Percentiles rank a stretch among this genome's conserved stretches.
These are phyloP conservation scores for Salinomyces thailandicus DNA, from an alignment of 2,329 filamentous ascomycete genomes.

Conservation along the genomic window DNA sequence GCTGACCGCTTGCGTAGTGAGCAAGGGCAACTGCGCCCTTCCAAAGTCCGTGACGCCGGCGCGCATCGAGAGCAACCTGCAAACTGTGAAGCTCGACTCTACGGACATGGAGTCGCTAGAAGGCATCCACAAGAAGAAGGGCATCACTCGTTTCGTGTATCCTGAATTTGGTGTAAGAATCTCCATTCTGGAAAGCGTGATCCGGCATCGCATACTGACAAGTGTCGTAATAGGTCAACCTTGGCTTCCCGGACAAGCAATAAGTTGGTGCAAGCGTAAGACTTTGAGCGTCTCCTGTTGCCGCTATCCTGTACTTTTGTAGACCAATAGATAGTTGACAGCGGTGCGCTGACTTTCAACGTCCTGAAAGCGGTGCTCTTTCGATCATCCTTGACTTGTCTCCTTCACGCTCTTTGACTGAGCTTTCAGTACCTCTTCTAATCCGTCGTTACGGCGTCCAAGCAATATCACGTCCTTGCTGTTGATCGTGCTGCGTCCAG, in stretches of 20 bases:
- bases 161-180: constrained; percentile 35
- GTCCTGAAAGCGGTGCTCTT: too few species aligned
- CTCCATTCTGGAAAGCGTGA: too few species aligned
- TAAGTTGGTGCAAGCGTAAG: background rate
- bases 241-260: constrained; percentile 39
- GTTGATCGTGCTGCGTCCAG: constrained; percentile 66
- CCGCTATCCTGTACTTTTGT: constrained; percentile 1
- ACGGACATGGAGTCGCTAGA: constrained; percentile 49
- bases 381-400: constrained; percentile 6
- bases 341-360: background rate
- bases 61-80: constrained; percentile 60
- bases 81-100: constrained; percentile 53
- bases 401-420: constrained; percentile 46
- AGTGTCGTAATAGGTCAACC: too few species aligned
- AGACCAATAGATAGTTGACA: background rate
- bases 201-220: constrained; percentile 7
- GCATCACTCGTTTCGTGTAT: constrained; percentile 39
- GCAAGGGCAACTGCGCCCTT: constrained; percentile 58
- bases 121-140: constrained; percentile 36
- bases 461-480: constrained; percentile 83
- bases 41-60: constrained; percentile 60
- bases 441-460: constrained; percentile 72
- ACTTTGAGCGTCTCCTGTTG: constrained; percentile 1
- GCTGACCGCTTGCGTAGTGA: constrained; percentile 38
- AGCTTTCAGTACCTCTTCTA: constrained; percentile 63